These are phyloP conservation scores for Pleurotus sapidus DNA, from an alignment of 768 basidiomycete genomes.

Conservation along the genomic window DNA sequence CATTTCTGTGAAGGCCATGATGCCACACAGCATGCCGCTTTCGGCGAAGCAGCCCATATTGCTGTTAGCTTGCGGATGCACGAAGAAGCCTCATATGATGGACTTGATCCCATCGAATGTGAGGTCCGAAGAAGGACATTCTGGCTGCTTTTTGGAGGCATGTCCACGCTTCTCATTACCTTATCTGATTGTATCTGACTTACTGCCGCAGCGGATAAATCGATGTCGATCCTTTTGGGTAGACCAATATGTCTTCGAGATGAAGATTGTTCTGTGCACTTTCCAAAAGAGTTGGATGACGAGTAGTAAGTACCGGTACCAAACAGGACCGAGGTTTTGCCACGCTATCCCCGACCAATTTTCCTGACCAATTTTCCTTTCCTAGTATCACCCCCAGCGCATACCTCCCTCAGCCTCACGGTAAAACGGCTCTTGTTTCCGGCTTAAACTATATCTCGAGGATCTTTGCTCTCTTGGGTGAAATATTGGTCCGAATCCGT, in stretches of 20 bases:
- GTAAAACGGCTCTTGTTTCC: slow-evolving; percentile 80
- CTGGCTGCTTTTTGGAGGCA: slow-evolving; percentile 89
- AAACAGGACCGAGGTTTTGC: slow-evolving; percentile 26
- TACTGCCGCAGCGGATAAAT: slow-evolving; percentile 70
- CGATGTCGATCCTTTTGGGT: slow-evolving; percentile 81
- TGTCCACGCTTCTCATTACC: slow-evolving; percentile 18
- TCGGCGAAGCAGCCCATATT: slow-evolving; percentile 84
- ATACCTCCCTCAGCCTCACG: slow-evolving; percentile 85
- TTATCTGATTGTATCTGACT: slow-evolving; percentile 9
- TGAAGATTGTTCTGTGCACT: slow-evolving; percentile 88
- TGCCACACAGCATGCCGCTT: slow-evolving; percentile 83
- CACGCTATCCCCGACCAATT: slow-evolving; percentile 14
- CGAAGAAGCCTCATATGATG: slow-evolving; percentile 81
- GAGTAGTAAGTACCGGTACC: slow-evolving; percentile 65
- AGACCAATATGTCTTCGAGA: slow-evolving; percentile 84
- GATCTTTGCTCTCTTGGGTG: slow-evolving; percentile 82
- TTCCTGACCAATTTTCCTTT: slow-evolving; percentile 12
- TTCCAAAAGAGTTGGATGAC: slow-evolving; percentile 86
- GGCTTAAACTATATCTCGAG: slow-evolving; percentile 87
- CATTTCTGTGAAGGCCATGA: slow-evolving; percentile 90
- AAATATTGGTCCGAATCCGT: slow-evolving; percentile 83
- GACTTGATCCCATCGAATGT: slow-evolving; percentile 82
- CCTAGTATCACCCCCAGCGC: slow-evolving; percentile 78
- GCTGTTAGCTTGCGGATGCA: slow-evolving; percentile 83
- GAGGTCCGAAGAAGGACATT: slow-evolving; percentile 85